Evolutionary conservation across 352 stramenopile species (phyloP), one percentile per base, ranked within the genome.

Genomic region (Phytophthora vignae): DNA sequence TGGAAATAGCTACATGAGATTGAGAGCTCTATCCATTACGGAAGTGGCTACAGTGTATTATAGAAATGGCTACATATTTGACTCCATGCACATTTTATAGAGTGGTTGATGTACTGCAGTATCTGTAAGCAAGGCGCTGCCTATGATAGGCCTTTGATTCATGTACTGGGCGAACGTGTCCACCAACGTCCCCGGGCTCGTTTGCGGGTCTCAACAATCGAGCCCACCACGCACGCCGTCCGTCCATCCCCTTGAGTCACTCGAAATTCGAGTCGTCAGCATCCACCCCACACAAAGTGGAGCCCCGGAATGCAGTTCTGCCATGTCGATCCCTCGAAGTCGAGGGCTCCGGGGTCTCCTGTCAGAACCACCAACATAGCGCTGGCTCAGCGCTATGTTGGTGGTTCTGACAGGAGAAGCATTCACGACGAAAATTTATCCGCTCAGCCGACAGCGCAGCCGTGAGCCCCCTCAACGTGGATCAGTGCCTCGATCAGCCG

Each of bases 121-220:
- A 25, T 2, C 27, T 31, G 27, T 31, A 31, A 3, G 27, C 27
- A 31, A 31, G 33, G 33, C 33, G 33, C 33, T 31, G 27, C 27
- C 27, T 7, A 25, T 25, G 22, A 2, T 31, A 31, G 27, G 4
- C 2, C 4, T 31, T 31, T 31, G 6, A 25, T 25, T 1, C 22
- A 25, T 25, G 27, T 31, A 31, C 27, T 31, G 27, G 27, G 27
- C 3, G 27, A 31, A 7, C 27, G 7, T 31, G 27, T 31, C 27
- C 27, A 31, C 27, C 27, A 31, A 31, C 27, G 27, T 31, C 27
- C 2, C 21, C 46, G 15, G 19, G 21, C 19, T 29, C 33, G 11
- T 40, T 58, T 46, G 14, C 7, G 17, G 49, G 40, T 63, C 53
- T 69, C 62, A 69, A 57, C 40, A 63, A 56, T 69, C 62, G 62